Conservation (phyloP, 2,329 filamentous ascomycete genomes). For the Zelopaecilomyces penicillatus region DNA sequence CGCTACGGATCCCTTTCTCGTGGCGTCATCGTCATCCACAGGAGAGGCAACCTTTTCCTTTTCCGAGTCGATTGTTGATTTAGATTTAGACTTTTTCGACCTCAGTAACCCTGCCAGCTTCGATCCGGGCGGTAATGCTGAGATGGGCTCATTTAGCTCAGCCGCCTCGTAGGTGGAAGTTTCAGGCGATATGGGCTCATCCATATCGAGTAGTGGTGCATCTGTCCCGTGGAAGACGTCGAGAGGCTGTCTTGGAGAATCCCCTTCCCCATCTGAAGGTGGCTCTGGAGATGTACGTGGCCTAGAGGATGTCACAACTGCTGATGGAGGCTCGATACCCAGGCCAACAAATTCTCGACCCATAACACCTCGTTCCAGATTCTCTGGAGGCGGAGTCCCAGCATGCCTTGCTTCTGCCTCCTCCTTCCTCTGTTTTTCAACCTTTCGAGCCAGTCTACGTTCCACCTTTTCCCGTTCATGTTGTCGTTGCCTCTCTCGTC, state of each 20-base stretch:
- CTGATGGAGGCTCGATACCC: conserved; percentile 48
- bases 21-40: conserved; percentile 40
- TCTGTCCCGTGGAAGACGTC: conserved; percentile 24
- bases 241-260: conserved; percentile 15
- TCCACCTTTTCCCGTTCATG: conserved; percentile 60
- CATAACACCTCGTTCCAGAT: conserved; percentile 52
- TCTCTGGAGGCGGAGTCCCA: conserved; percentile 44
- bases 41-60: conserved; percentile 26
- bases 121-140: conserved; percentile 15
- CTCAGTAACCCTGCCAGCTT: conserved; percentile 32
- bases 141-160: conserved; percentile 15
- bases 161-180: background rate
- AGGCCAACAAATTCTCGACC: conserved; percentile 49
- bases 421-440: conserved; percentile 57
- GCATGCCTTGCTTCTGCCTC: conserved; percentile 44
- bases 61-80: conserved; percentile 37
- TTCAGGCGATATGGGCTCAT: background rate
- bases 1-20: conserved; percentile 47
- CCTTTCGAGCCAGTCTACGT: conserved; percentile 54
- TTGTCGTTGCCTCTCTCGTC: conserved; percentile 65
- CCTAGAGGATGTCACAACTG: conserved; percentile 48
- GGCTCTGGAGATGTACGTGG: conserved; percentile 26
- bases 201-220: conserved; percentile 11
- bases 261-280: conserved; percentile 15
- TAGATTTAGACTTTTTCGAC: conserved; percentile 40